Evolutionary conservation across 139 green algal species (phyloP).

Genomic region (Desmodesmus armatus): DNA sequence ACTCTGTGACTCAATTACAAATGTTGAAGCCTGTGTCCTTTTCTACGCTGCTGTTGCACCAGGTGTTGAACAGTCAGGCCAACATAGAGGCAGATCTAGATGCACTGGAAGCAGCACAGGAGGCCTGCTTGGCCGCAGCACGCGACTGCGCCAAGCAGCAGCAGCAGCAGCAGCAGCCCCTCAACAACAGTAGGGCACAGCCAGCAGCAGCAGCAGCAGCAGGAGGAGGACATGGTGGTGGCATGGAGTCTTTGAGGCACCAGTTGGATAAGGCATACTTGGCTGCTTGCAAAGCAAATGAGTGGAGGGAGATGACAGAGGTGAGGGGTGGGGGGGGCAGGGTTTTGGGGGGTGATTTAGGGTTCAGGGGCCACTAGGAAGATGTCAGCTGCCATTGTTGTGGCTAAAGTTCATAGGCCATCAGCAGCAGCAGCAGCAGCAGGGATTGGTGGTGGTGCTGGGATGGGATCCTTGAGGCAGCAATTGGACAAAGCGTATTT

Average conservation of each 20-base stretch:
- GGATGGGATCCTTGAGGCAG: neutral
- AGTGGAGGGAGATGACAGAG: conserved; percentile 3
- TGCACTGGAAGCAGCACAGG: conserved; percentile 28
- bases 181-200: no score
- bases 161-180: conserved; percentile 37
- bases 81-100: conserved; percentile 13
- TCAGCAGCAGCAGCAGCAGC: neutral
- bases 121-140: conserved; percentile 13
- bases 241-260: neutral
- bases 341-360: no score
- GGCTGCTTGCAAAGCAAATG: neutral
- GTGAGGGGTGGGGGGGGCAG: no score
- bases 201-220: neutral
- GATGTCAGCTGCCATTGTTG: no score
- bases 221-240: neutral
- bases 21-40: no score
- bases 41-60: neutral
- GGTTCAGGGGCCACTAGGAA: no score
- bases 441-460: neutral
- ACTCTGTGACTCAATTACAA: no score
- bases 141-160: neutral
- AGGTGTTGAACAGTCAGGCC: neutral
- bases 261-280: conserved; percentile 2
- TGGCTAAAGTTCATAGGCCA: no score
- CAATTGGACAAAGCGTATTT: conserved; percentile 1